Conservation (phyloP, 164 flowering plant species). For the Dillenia turbinata region DNA sequence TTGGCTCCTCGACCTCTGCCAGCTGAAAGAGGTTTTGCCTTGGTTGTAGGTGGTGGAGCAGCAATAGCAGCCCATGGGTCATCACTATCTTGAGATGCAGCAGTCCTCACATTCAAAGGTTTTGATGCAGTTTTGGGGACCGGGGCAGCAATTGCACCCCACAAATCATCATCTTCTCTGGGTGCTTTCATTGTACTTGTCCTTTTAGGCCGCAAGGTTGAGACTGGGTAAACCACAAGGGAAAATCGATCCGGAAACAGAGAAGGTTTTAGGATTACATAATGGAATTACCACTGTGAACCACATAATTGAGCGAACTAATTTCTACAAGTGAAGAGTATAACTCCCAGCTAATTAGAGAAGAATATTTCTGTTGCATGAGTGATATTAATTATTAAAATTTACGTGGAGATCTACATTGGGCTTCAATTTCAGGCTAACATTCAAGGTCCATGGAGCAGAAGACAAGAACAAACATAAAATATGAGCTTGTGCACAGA, state of each 20-base stretch:
- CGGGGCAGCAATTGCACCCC: conserved; percentile 74
- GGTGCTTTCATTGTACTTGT: conserved; percentile 10
- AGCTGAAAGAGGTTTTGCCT: conserved; percentile 65
- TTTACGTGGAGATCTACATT: too few species aligned
- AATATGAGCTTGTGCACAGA: too few species aligned
- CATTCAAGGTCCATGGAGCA: too few species aligned
- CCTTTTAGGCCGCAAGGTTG: conserved; percentile 41
- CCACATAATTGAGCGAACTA: too few species aligned
- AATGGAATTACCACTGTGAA: too few species aligned
- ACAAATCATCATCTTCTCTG: conserved; percentile 17
- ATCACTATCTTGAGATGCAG: conserved; percentile 36
- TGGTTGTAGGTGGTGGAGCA: conserved; percentile 86
- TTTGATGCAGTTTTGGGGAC: conserved; percentile 59
- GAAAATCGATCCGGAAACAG: not conserved
- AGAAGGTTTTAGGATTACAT: too few species aligned
- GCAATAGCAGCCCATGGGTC: conserved; percentile 97
- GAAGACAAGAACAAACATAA: too few species aligned
- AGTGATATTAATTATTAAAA: too few species aligned
- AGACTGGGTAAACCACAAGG: conserved; percentile 24
- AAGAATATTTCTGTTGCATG: too few species aligned
- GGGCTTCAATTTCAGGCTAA: too few species aligned
- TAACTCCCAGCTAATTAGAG: too few species aligned
- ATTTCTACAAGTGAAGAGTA: too few species aligned
- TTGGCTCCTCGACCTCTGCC: conserved; percentile 74
- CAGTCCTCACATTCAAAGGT: conserved; percentile 43